Base-by-base conservation (phyloP, 352 stramenopile genomes). In the Globisporangium splendens region DNA sequence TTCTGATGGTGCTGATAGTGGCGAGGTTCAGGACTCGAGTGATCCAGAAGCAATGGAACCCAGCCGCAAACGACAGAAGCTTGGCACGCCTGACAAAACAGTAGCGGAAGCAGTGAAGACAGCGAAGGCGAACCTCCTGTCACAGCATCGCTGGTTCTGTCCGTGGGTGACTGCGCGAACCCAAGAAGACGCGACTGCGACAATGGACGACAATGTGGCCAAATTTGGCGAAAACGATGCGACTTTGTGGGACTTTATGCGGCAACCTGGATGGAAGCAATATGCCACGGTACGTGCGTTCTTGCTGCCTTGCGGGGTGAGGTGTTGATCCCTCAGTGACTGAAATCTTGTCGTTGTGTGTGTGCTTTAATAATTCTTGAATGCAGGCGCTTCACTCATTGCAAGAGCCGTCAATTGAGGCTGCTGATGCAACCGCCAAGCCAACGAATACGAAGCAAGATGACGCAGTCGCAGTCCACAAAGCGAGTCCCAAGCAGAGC, bases 81-180 rank as follows among this genome's bases (percentile, higher is more conserved):
- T 49, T 7, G 28, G 18, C 18, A 17, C 31, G 52, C 4, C 22
- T 18, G 14, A 18, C 54, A 10, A 35, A 4, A 35, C 0, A 35
- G 28, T 35, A 35, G 28, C 28, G 28, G 5, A 35, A 35, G 28
- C 28, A 35, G 28, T 35, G 3, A 10, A 35, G 28, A 11, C 7
- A 8, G 28, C 7, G 28, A 35, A 35, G 15, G 22, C 73, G 11
- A 59, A 79, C 50, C 58, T 53, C 3, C 50, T 70, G 8, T 48
- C 59, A 3, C 64, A 77, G 28, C 79, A 90, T 44, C 79, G 79
- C 22, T 72, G 72, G 55, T 90, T 87, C 61, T 90, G 79, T 54
- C 77, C 79, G 15, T 88, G 77, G 79, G 59, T 88, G 42, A 17
- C 41, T 3, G 28, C 57, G 21, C 28, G 44, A 10, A 42, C 28